phyloP scores from a whole-genome alignment of 2,329 filamentous ascomycete species.

The Aureobasidium mangrovei region DNA sequence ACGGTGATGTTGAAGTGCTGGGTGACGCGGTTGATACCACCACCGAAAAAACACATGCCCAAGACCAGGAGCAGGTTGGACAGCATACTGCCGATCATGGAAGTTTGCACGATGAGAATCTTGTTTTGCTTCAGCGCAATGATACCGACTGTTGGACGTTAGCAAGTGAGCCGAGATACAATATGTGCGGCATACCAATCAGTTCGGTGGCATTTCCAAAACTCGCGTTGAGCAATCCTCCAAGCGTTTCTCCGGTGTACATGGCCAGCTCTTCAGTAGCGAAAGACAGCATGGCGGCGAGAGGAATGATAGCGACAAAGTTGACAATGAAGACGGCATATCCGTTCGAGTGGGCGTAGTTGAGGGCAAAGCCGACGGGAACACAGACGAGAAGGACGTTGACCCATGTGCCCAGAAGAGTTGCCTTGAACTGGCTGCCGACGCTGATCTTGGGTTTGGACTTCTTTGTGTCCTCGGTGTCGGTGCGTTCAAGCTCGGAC shows the following conservation, averaged over 20 bases:
- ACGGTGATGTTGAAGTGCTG: constrained; percentile 91
- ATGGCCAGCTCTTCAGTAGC: constrained; percentile 86
- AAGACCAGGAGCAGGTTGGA: constrained; percentile 83
- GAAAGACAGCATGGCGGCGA: constrained; percentile 78
- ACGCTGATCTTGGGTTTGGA: constrained; percentile 21
- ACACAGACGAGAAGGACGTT: constrained; percentile 73
- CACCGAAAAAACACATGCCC: constrained; percentile 89
- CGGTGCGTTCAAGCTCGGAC: constrained; percentile 17
- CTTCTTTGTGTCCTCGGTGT: constrained; percentile 22
- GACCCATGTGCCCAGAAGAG: constrained; percentile 75
- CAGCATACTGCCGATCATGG: constrained; percentile 81
- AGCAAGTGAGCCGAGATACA: constrained; percentile 18
- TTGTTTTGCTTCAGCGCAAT: constrained; percentile 68
- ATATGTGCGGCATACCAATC: constrained; percentile 9
- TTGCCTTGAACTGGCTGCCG: constrained; percentile 55
- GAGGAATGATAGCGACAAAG: constrained; percentile 84
- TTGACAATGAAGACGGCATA: constrained; percentile 76
- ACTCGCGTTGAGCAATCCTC: constrained; percentile 79
- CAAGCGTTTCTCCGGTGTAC: constrained; percentile 69
- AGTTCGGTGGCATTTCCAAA: constrained; percentile 55
- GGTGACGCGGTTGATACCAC: constrained; percentile 66
- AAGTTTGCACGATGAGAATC: constrained; percentile 83
- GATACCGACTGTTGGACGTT: constrained; percentile 64
- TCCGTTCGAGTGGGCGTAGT: constrained; percentile 52
- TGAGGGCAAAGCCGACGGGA: constrained; percentile 65